Evolutionary conservation across 2,329 filamentous ascomycete genomes (phyloP), one percentile per base, ranked within the genome.

Genomic region (Penicillium rolfsii): DNA sequence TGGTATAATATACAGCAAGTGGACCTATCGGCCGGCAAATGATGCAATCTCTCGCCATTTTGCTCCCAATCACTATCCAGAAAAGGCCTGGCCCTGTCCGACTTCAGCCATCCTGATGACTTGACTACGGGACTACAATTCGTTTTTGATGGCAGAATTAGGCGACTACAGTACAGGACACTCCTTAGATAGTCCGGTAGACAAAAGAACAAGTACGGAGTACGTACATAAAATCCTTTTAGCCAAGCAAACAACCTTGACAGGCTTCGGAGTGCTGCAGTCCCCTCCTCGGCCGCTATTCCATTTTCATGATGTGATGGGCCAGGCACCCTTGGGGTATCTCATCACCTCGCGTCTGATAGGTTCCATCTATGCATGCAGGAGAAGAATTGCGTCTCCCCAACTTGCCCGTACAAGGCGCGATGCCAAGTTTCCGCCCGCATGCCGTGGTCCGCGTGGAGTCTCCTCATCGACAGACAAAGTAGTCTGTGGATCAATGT

Each of bases 21-120:
- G 45, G 45, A 48, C 16, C 45, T 7, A 28, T 12, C 40, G 40
- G 40, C 24, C 26, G 41, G 22, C 9, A 45, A 57, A 61, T 64
- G 59, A 53, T 62, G 59, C 62, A 24, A 64, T 57, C 7, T 54
- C 24, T 59, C 59, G 56, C 59, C 57, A 62, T 59, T n/a, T 30
- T 48, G 30, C 7, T n/a, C 48, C 30, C 26, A 33, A 40, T 48
- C 26, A 4, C 9, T 8, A 57, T 59, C 28, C 35, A 48, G 19
- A 19, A 36, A 38, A 28, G 38, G 30, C n/a, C 56, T 9, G 38
- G 35, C n/a, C 55, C 35, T 22, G 19, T 35, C 28, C 28, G 3
- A 16, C 24, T 14, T 12, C 11, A 16, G 24, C 22, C 11, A 26
- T 46, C 43, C 11, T 12, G 22, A 43, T 30, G 22, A 16, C 40